Evolutionary conservation across 192 early-diverging fungal species (phyloP), one percentile per base, ranked within the genome.

Genomic region (Linnemannia exigua): DNA sequence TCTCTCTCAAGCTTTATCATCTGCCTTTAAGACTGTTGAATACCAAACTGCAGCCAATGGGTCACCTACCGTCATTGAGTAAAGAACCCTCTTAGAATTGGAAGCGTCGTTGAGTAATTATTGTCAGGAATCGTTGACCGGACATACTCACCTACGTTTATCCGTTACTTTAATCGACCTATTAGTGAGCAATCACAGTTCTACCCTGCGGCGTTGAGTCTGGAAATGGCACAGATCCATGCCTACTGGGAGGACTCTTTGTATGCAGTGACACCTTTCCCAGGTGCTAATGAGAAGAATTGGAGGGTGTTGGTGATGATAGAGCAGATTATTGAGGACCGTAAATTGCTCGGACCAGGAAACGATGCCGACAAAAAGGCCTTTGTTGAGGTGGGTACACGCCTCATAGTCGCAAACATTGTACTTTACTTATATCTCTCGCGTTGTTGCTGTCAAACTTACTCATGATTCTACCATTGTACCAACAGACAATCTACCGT

Each of bases 261-360:
- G 28, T 90, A 90, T 70, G 76, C 88, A 2, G 81, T 90, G 11
- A 88, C 89, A 4, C 36, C 82, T 8, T 95, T 95, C 70, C 95
- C 95, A 8, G 89, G 82, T 58, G 93, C 95, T 5, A 88, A 90
- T 38, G 90, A 94, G 58, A 80, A 88, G 12, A 93, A 95, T 77
- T 76, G 70, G 41, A 88, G 88, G n/a, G 91, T 95, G 0, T 50
- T 95, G 31, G 87, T 89, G 5, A 92, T 92, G 80, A 90, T 93
- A 12, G 94, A 96, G 74, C 88, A 89, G 54, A 89, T 95, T 15
- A 91, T 92, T 7, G 74, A 77, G 20, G 94, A 95, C 74, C 91
- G 94, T 75, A 88, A 89, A 66, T 46, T 94, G 75, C 86, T 94
- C 5, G 88, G 87, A 17, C 81, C 87, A 12, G 86, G 87, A 46